Conservation (phyloP, 257 asterid species). For the Nemophila menziesii region DNA sequence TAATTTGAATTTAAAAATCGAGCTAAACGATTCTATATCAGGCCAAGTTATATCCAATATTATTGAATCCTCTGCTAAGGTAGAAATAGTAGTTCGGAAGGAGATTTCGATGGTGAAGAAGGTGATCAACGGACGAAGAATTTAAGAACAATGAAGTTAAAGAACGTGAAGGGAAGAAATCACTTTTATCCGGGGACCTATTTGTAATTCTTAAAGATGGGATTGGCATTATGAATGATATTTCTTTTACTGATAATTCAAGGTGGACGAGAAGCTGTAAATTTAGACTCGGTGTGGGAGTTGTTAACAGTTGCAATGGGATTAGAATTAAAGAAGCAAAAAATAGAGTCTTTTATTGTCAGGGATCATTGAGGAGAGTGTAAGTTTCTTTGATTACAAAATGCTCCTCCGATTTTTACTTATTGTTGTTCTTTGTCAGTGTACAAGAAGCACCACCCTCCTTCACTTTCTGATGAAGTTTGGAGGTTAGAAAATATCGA, state of each 20-base stretch:
- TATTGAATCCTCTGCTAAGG: slow-evolving; percentile 51
- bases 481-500: slow-evolving; percentile 91
- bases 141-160: slow-evolving; percentile 54
- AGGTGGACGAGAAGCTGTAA: slow-evolving; percentile 97
- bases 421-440: slow-evolving; percentile 22
- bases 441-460: slow-evolving; percentile 96
- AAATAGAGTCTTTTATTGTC: slow-evolving; percentile 72
- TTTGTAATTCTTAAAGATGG: slow-evolving; percentile 52
- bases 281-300: slow-evolving; percentile 72
- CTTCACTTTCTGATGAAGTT: slow-evolving; percentile 72
- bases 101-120: slow-evolving; percentile 73
- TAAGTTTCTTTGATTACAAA: slow-evolving; percentile 22
- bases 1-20: slow-evolving; percentile 42
- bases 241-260: slow-evolving; percentile 74
- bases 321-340: slow-evolving; percentile 64
- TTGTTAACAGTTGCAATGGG: slow-evolving; percentile 40
- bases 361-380: slow-evolving; percentile 92
- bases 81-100: slow-evolving; percentile 74
- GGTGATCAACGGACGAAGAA: slow-evolving; percentile 48
- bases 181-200: slow-evolving; percentile 70
- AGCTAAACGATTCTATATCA: slow-evolving; percentile 40
- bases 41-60: slow-evolving; percentile 47
- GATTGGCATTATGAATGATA: slow-evolving; percentile 38
- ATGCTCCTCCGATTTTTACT: not conserved
- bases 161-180: slow-evolving; percentile 69